phyloP scores from a whole-genome alignment of 1,284 basidiomycete genomes.

The Apiotrichum sp. region DNA sequence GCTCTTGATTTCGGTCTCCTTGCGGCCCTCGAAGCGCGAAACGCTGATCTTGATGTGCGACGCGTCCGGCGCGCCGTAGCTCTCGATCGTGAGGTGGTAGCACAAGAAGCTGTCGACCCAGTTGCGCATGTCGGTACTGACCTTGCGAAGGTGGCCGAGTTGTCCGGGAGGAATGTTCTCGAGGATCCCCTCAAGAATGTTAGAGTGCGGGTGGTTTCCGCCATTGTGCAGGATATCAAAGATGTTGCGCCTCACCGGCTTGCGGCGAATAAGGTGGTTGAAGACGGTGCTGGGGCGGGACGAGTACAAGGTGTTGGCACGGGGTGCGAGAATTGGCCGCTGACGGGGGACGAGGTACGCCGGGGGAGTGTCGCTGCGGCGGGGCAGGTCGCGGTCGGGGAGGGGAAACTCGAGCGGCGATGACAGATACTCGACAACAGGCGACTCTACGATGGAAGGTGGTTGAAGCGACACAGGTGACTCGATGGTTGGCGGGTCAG shows the following conservation, averaged over 20 bases:
- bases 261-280: background rate
- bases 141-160: conserved; percentile 4
- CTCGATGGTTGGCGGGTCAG: no score
- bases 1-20: background rate
- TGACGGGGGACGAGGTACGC: no score
- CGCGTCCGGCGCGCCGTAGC: background rate
- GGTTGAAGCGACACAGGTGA: no score
- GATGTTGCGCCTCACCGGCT: background rate
- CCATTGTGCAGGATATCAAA: background rate
- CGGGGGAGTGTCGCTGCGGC: no score
- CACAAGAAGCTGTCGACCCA: conserved; percentile 6
- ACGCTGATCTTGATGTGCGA: background rate
- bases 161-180: background rate
- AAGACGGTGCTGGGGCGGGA: background rate
- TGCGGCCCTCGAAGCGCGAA: background rate
- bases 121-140: conserved; percentile 3
- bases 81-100: background rate
- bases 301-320: no score
- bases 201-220: background rate
- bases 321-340: no score
- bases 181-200: conserved; percentile 11
- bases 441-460: no score
- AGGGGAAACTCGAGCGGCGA: no score
- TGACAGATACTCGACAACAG: no score
- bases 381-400: no score